Base-by-base conservation (phyloP, 2,329 filamentous ascomycete species). In the Gnomoniopsis smithogilvyi region DNA sequence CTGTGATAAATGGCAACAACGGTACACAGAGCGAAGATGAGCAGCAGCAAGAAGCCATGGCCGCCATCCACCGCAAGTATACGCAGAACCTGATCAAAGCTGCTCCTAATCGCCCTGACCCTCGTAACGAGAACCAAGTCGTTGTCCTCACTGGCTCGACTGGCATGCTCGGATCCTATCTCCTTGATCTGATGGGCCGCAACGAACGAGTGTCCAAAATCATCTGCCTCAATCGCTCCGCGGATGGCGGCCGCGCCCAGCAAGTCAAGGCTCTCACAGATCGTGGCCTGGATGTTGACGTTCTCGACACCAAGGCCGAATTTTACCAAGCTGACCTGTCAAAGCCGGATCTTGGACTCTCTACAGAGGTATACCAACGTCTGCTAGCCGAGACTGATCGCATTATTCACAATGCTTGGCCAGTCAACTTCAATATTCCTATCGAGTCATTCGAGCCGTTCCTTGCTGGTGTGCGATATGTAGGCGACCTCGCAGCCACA, bases 291-390 rank as follows among this genome's bases (percentile, higher is more conserved):
- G 52, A 62, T 33, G 19, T 53, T 12, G 58, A 61, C 1, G 61
- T 64, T 0, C 59, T 72, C 38, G 73, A 69, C 51, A 64, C 67
- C 10, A 76, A 73, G 67, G 70, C 77, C 3, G 72, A 78, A 46
- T 80, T 83, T 26, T 64, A 80, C 11, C 73, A 77, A 33, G 75
- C 73, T 1, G 80, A 85, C 62, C 73, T 78, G n/a, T 73, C 76
- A 0, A 73, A 76, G 14, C 67, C 73, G 0, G 66, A 72, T 15
- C 73, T 86, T 1, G 82, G 81, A 0, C 70, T 87, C 0, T 56
- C 59, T 2, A 64, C 70, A 3, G 67, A 70, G 1, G 67, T 68
- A 1, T 71, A 73, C 65, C 33, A 68, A 43, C 68, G 72, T 4
- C 65, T 80, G 0, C 67, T 75, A 6, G 57, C 67, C 10, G 69